Conservation (phyloP, 202 grass and related monocot species). For the Carex arenaria region DNA sequence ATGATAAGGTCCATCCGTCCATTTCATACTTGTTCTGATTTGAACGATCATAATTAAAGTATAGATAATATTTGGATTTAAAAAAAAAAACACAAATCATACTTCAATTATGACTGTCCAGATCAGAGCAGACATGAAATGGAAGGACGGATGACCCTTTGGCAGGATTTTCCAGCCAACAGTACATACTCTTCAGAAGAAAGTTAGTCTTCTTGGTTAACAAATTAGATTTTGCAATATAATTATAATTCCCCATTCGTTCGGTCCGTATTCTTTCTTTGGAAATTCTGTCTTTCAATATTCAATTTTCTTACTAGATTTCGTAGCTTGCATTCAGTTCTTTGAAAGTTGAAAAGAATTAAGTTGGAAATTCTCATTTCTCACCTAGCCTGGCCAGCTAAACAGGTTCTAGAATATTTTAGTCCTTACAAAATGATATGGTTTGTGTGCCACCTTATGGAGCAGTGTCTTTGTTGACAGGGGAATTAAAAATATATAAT, state of each 20-base stretch:
- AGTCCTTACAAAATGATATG: background rate
- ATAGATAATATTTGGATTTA: too few species aligned
- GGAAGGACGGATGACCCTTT: too few species aligned
- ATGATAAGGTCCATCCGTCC: too few species aligned
- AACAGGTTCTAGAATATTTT: background rate
- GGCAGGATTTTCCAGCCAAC: too few species aligned
- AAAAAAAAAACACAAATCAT: too few species aligned
- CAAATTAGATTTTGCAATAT: background rate
- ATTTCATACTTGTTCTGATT: too few species aligned
- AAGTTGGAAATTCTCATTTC: background rate
- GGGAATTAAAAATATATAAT: background rate
- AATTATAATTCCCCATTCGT: background rate
- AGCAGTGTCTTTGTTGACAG: background rate
- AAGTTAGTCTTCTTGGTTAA: background rate
- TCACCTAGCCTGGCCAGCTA: background rate
- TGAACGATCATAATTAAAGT: too few species aligned
- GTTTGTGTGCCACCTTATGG: background rate
- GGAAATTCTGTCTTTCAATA: conserved; percentile 16
- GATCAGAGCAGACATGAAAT: too few species aligned
- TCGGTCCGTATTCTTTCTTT: background rate
- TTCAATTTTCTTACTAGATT: conserved; percentile 5
- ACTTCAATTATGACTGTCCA: too few species aligned
- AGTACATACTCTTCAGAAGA: background rate
- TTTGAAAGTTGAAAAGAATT: conserved; percentile 22
- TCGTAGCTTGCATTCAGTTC: background rate